Evolutionary conservation across 169 alveolate genomes (phyloP).

Genomic region (Cryptosporidium andersoni): DNA sequence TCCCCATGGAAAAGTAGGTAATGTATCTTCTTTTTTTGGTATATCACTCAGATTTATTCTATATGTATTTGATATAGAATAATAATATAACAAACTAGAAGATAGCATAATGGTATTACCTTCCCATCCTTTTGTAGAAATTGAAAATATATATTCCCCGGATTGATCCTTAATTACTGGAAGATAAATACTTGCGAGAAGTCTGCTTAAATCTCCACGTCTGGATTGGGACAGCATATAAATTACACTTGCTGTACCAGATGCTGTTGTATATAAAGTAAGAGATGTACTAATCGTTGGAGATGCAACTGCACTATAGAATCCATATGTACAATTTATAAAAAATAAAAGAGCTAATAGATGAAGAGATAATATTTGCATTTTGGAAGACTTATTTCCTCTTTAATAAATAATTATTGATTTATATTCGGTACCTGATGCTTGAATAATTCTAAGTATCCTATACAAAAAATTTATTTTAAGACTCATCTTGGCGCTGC

Average conservation of each 20-base stretch:
- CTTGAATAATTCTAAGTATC: no score
- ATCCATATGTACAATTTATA: background rate
- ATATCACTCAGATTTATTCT: conserved; percentile 23
- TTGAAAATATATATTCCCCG: conserved; percentile 30
- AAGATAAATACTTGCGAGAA: conserved; percentile 42
- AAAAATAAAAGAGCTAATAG: background rate
- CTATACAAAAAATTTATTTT: no score
- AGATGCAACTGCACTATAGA: conserved; percentile 69
- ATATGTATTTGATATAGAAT: conserved; percentile 39
- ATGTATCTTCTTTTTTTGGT: background rate
- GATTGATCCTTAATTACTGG: conserved; percentile 32
- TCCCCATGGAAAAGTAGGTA: conserved; percentile 62
- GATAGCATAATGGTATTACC: conserved; percentile 57
- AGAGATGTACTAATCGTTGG: conserved; percentile 49
- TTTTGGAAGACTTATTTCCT: background rate
- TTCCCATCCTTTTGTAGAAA: conserved; percentile 43
- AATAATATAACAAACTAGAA: conserved; percentile 49
- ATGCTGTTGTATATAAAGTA: conserved; percentile 37
- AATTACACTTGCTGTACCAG: conserved; percentile 26
- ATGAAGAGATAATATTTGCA: background rate
- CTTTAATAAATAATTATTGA: no score
- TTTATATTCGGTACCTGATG: no score
- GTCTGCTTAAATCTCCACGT: conserved; percentile 36
- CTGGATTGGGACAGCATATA: conserved; percentile 56
- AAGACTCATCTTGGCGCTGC: no score